phyloP scores from a whole-genome alignment of 108 stramenopile genomes.

The Schizochytrium sp. region DNA sequence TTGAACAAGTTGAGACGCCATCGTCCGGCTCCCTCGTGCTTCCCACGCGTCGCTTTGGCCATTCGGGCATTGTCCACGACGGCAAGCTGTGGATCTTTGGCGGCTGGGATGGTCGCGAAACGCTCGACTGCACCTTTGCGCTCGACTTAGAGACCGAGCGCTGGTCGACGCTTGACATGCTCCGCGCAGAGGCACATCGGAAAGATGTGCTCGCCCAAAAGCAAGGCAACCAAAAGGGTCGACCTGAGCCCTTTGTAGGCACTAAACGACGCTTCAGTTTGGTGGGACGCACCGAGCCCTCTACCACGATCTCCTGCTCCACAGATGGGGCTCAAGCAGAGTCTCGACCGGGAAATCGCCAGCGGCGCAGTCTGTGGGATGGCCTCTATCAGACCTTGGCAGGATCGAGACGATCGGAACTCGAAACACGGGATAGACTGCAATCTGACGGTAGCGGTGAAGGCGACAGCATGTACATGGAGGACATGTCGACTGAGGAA shows the following conservation, averaged over 20 bases:
- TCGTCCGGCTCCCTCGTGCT: neutral
- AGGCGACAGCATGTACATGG: too few relatives aligned
- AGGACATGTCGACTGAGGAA: too few relatives aligned
- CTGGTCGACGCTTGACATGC: neutral
- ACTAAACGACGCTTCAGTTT: neutral
- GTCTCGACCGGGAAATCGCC: neutral
- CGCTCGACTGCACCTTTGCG: neutral
- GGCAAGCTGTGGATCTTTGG: slow-evolving; percentile 12
- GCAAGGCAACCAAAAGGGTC: neutral
- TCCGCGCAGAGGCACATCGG: neutral
- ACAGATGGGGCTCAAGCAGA: neutral
- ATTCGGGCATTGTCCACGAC: neutral
- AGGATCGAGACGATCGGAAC: neutral
- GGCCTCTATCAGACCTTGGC: neutral
- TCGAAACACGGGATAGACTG: too few relatives aligned
- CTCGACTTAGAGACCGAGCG: neutral
- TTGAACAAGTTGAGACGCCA: too few relatives aligned
- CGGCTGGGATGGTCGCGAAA: slow-evolving; percentile 6
- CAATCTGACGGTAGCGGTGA: too few relatives aligned
- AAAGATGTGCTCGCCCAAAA: neutral
- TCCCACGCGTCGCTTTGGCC: slow-evolving; percentile 10
- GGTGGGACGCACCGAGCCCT: neutral
- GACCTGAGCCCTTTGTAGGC: neutral
- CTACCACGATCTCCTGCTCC: too few relatives aligned
- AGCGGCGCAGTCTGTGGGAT: neutral